Base-by-base conservation (phyloP, 2,329 filamentous ascomycete species). In the Plectosphaerella plurivora region DNA sequence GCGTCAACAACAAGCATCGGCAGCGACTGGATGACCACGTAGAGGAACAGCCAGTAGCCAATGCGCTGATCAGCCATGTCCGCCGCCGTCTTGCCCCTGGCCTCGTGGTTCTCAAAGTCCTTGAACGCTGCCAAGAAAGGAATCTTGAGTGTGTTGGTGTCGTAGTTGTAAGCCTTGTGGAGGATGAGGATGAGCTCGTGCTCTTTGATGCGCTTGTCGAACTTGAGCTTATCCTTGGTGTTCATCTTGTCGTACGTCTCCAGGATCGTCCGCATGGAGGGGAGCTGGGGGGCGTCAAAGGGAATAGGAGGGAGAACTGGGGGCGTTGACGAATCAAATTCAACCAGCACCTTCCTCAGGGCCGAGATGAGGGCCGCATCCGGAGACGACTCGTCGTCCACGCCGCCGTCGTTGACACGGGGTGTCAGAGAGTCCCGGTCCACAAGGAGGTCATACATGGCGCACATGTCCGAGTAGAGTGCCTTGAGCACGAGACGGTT, bases 231-330 rank as follows among this genome's bases (percentile, higher is more conserved):
- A 60, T 91, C 88, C 70, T 91, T 93, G 1, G 81, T 66, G 18
- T 89, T 80, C 33, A 90, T 75, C 2, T 78, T 77, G 55, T 79
- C 71, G 64, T 83, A 88, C 44, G 84, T 87, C 41, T 82, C 78
- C 52, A 86, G 77, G 16, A 91, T 77, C 1, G 82, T 75, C 33
- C 79, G 76, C 61, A 95, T 79, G 1, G 79, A 81, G 1, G 93
- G 93, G 22, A 95, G 70, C 58, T 86, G 81, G 3, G 94, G 93
- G 5, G 90, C 76, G 65, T 97, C 93, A 63, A 93, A 97, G 0
- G 94, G 93, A 51, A 97, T 84, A 0, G 93, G 91, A 1, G 94
- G 94, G 54, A 93, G 82, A 1, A 97, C 91, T 0, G 94, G 94
- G 1, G 93, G 91, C 14, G 87, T 89, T 9, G 89, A 93, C 54